These are phyloP conservation scores for Neurospora tetraspora DNA, from an alignment of 495 filamentous ascomycete species.

Conservation along the genomic window DNA sequence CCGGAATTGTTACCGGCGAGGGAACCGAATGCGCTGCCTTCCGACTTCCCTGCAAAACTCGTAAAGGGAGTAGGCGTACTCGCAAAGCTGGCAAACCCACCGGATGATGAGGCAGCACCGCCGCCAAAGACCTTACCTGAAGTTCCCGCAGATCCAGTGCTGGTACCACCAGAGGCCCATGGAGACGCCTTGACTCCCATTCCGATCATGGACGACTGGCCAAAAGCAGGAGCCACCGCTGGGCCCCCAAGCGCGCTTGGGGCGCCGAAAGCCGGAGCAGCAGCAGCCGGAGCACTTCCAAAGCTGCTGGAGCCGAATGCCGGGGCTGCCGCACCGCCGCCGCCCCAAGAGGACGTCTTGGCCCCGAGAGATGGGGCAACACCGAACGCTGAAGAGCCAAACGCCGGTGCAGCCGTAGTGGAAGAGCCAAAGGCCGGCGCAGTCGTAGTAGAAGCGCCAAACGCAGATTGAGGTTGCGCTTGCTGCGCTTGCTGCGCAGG, in stretches of 20 bases:
- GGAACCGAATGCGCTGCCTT: conserved; percentile 42
- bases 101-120: conserved; percentile 14
- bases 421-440: conserved; percentile 20
- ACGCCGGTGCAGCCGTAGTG: conserved; percentile 11
- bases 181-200: conserved; percentile 28
- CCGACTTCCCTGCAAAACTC: conserved; percentile 42
- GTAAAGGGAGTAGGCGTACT: conserved; percentile 35
- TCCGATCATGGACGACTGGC: conserved; percentile 28
- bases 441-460: conserved; percentile 17
- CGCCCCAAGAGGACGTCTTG: conserved; percentile 33
- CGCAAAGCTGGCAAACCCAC: conserved; percentile 51
- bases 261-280: conserved; percentile 35
- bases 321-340: conserved; percentile 22
- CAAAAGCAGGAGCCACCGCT: conserved; percentile 38
- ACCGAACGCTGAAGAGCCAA: conserved; percentile 32
- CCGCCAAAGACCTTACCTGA: conserved; percentile 27
- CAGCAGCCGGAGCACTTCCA: conserved; percentile 22
- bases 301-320: conserved; percentile 29
- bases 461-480: conserved; percentile 18
- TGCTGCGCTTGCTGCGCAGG: conserved; percentile 13
- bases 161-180: conserved; percentile 30
- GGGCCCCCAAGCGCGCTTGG: conserved; percentile 31
- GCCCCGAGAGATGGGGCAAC: conserved; percentile 27
- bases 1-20: conserved; percentile 25
- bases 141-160: conserved; percentile 1